Percentiles rank a stretch among this genome's conserved stretches.
Evolutionary conservation across 257 asterid genomes (phyloP).

Genomic region (Plantago elongata): DNA sequence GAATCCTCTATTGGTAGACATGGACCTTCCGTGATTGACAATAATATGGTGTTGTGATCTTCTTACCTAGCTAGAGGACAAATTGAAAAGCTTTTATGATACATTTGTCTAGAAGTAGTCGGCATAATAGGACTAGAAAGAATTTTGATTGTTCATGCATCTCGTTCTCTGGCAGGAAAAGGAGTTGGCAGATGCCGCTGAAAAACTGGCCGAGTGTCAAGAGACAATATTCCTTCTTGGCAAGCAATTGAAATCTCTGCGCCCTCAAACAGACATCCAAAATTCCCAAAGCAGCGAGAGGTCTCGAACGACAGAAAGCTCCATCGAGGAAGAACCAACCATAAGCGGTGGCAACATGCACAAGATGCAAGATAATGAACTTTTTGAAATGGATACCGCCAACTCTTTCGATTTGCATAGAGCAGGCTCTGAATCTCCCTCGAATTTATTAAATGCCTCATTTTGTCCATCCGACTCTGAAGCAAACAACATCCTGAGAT

Average conservation of each 20-base stretch:
- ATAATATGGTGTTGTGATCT: too few species aligned
- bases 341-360: constrained; percentile 37
- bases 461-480: constrained; percentile 56
- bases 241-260: constrained; percentile 69
- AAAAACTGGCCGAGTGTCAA: constrained; percentile 89
- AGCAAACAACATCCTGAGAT: constrained; percentile 42
- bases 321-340: constrained; percentile 46
- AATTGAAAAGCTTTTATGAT: too few species aligned
- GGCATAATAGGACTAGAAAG: too few species aligned
- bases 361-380: constrained; percentile 39
- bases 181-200: constrained; percentile 81
- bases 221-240: constrained; percentile 87
- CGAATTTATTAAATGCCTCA: constrained; percentile 31
- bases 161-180: constrained; percentile 50
- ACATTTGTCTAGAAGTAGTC: too few species aligned
- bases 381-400: constrained; percentile 42
- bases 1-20: too few species aligned
- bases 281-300: constrained; percentile 35
- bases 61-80: too few species aligned
- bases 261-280: constrained; percentile 54
- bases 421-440: constrained; percentile 56
- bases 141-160: not conserved
- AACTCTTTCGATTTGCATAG: constrained; percentile 33
- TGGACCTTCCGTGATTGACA: too few species aligned
- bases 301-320: constrained; percentile 36